These are phyloP conservation scores for Zizania palustris DNA, from an alignment of 202 grass and related monocot species.

Conservation along the genomic window DNA sequence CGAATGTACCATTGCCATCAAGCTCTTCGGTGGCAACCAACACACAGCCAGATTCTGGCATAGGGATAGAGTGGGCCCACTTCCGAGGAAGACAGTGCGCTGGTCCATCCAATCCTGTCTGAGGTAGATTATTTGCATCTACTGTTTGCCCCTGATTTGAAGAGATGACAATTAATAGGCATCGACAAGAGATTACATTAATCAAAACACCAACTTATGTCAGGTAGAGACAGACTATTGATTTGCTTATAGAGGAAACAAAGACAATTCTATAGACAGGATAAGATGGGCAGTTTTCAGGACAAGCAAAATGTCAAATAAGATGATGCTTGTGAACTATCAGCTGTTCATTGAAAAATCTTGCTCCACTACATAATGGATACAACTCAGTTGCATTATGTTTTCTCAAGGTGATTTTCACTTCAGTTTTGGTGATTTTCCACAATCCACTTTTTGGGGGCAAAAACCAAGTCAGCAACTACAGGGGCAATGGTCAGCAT, in stretches of 20 bases:
- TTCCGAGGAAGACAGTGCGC: constrained; percentile 54
- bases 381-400: neutral
- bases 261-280: neutral
- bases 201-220: neutral
- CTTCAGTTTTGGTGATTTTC: neutral
- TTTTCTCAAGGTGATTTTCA: constrained; percentile 15
- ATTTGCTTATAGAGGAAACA: constrained; percentile 6
- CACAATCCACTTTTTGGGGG: too few relatives aligned
- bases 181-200: constrained; percentile 4
- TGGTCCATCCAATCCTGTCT: constrained; percentile 36
- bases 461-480: too few relatives aligned
- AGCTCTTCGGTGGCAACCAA: constrained; percentile 84
- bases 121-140: constrained; percentile 39
- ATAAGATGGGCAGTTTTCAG: neutral
- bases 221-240: neutral
- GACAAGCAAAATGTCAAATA: neutral
- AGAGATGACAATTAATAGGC: constrained; percentile 18
- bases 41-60: constrained; percentile 80
- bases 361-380: constrained; percentile 13
- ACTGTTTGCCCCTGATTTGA: constrained; percentile 54
- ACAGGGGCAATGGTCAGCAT: neutral
- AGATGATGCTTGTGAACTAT: neutral
- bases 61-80: constrained; percentile 83
- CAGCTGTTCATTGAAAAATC: neutral
- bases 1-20: constrained; percentile 65